Percentiles rank a stretch among this genome's conserved stretches.
phyloP scores from a whole-genome alignment of 1,139 yeast species.

The Protomyces inundatus region DNA sequence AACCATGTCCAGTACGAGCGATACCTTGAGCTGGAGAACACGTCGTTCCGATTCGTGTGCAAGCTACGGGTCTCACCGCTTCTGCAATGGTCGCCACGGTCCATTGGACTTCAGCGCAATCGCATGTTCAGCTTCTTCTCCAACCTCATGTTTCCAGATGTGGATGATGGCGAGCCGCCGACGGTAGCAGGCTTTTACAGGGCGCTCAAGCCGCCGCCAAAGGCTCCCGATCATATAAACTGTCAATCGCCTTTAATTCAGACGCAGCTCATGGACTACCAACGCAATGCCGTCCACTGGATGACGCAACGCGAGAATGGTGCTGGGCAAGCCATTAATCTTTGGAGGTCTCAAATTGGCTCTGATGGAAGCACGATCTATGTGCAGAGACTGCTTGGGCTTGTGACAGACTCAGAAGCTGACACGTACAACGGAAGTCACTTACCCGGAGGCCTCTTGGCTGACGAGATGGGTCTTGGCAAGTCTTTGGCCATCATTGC shows the following conservation, averaged over 20 bases:
- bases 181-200: constrained; percentile 6
- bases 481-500: constrained; percentile 82
- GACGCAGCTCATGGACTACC: constrained; percentile 29
- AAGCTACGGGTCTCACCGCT: neutral
- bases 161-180: neutral
- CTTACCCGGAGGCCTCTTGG: constrained; percentile 29
- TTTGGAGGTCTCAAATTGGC: constrained; percentile 6
- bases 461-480: constrained; percentile 79
- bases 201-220: constrained; percentile 5
- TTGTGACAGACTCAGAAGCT: neutral
- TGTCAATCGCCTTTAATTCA: constrained; percentile 13
- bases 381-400: constrained; percentile 7
- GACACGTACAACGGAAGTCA: neutral
- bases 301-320: constrained; percentile 27
- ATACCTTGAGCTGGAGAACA: neutral
- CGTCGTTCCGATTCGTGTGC: neutral
- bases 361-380: neutral
- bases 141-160: neutral
- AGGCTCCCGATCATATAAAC: neutral
- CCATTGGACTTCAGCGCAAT: neutral
- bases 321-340: neutral
- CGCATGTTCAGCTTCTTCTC: neutral
- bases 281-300: constrained; percentile 28
- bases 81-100: neutral
- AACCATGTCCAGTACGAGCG: neutral